phyloP scores from a whole-genome alignment of 2,329 filamentous ascomycete species.

The Phoma sp. region DNA sequence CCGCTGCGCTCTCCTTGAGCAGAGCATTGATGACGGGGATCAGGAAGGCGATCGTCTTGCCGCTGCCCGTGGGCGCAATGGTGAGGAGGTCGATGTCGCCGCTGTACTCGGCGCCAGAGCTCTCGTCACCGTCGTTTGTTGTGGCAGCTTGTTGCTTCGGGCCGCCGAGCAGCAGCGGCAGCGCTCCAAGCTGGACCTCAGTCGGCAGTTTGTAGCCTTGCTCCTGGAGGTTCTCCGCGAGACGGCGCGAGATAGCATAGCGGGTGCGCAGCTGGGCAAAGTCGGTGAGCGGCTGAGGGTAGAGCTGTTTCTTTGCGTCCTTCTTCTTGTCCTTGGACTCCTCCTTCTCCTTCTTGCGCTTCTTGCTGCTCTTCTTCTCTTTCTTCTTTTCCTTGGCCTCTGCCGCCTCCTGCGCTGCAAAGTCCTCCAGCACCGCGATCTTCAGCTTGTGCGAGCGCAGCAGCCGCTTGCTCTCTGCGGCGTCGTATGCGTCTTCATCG shows the following conservation, averaged over 20 bases:
- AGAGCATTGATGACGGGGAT: constrained; percentile 84
- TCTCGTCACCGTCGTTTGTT: constrained; percentile 35
- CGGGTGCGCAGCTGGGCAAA: constrained; percentile 74
- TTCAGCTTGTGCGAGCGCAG: constrained; percentile 84
- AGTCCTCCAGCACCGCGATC: constrained; percentile 71
- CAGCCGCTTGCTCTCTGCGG: constrained; percentile 75
- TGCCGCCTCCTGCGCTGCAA: constrained; percentile 47
- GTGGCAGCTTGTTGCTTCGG: constrained; percentile 17
- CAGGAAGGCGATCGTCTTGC: constrained; percentile 92
- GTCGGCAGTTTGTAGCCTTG: constrained; percentile 89
- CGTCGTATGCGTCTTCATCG: constrained; percentile 61
- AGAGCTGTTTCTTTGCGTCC: constrained; percentile 67
- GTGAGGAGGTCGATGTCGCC: constrained; percentile 76
- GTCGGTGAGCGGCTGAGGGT: constrained; percentile 77
- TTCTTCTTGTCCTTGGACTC: constrained; percentile 49
- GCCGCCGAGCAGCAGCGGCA: constrained; percentile 75
- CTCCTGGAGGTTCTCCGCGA: constrained; percentile 79
- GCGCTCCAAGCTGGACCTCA: constrained; percentile 86
- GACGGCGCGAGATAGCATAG: constrained; percentile 74
- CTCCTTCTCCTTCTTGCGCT: constrained; percentile 49
- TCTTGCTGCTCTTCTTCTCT: constrained; percentile 60
- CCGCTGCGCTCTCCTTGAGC: constrained; percentile 28
- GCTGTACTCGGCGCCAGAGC: constrained; percentile 27
- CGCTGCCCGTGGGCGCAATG: constrained; percentile 92
- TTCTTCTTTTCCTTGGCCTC: constrained; percentile 58